Conservation (phyloP, 768 basidiomycete species). For the Leccinum aurantiacum region DNA sequence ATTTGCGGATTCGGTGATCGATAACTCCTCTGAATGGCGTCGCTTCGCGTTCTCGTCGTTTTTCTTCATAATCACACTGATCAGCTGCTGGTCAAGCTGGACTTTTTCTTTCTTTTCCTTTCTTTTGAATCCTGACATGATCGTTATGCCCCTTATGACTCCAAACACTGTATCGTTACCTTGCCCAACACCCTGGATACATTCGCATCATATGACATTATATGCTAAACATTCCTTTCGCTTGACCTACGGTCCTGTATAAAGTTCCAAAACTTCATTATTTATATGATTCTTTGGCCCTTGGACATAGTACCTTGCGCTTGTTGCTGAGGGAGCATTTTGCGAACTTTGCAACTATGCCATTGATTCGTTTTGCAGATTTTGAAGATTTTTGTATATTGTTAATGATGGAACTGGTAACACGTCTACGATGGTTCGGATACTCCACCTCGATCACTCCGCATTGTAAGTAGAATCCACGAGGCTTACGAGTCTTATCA, state of each 20-base stretch:
- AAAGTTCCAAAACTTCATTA: neutral
- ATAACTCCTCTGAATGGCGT: neutral
- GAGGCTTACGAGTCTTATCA: neutral
- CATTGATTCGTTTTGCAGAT: neutral
- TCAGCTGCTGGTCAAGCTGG: conserved; percentile 21
- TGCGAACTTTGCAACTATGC: neutral
- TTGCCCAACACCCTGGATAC: neutral
- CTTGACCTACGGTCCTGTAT: neutral
- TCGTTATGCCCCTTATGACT: conserved; percentile 1
- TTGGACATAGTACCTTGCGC: neutral
- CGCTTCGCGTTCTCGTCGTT: neutral
- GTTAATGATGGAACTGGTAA: neutral
- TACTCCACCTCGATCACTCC: neutral
- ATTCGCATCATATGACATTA: conserved; percentile 6
- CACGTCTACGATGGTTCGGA: neutral
- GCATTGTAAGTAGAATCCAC: neutral
- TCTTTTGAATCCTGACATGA: neutral
- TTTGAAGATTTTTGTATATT: neutral
- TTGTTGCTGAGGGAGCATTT: neutral
- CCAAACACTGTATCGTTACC: conserved; percentile 14
- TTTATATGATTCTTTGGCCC: conserved; percentile 3
- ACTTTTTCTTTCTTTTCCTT: neutral
- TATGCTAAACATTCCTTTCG: neutral
- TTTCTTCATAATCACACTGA: neutral
- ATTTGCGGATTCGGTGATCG: conserved; percentile 19